These are phyloP conservation scores for Vaccinium macrocarpon DNA, from an alignment of 148 eudicot genomes.

Conservation along the genomic window DNA sequence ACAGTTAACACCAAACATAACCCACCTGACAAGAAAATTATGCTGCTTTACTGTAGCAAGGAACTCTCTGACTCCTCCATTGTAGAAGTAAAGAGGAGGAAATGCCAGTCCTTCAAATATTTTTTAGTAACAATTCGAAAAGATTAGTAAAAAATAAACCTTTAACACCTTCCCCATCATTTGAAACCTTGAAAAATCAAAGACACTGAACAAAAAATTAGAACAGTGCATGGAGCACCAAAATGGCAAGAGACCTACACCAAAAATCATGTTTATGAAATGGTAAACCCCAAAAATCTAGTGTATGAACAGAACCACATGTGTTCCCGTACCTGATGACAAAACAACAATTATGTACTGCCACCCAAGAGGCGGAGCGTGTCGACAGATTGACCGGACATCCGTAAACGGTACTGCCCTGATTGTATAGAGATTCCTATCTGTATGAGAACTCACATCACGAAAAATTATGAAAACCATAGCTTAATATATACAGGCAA, in stretches of 20 bases:
- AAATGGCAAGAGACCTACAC: not conserved
- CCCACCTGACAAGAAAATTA: constrained; percentile 71
- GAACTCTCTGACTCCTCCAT: constrained; percentile 92
- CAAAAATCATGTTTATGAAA: not conserved
- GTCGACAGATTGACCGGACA: constrained; percentile 77
- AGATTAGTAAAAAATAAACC: not conserved
- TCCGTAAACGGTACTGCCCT: constrained; percentile 78
- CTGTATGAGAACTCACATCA: constrained; percentile 36
- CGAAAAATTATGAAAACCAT: not conserved
- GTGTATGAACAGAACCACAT: not conserved
- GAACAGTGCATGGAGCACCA: not conserved
- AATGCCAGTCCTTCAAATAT: constrained; percentile 73
- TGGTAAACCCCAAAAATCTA: not conserved
- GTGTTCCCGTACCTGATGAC: constrained; percentile 61
- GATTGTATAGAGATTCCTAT: constrained; percentile 85
- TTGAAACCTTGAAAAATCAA: not conserved
- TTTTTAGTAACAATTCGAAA: not conserved
- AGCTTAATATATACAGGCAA: not conserved
- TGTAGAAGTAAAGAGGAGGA: constrained; percentile 93
- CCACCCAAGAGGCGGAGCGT: constrained; percentile 92
- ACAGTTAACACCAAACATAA: not conserved
- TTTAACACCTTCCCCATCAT: not conserved
- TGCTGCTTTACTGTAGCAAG: constrained; percentile 85
- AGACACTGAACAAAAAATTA: not conserved
- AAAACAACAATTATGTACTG: constrained; percentile 81